A percentile compares a stretch with the other conserved stretches of the same genome.
Conservation (phyloP, 441 rosid genomes). For the Adansonia madagascariensis region DNA sequence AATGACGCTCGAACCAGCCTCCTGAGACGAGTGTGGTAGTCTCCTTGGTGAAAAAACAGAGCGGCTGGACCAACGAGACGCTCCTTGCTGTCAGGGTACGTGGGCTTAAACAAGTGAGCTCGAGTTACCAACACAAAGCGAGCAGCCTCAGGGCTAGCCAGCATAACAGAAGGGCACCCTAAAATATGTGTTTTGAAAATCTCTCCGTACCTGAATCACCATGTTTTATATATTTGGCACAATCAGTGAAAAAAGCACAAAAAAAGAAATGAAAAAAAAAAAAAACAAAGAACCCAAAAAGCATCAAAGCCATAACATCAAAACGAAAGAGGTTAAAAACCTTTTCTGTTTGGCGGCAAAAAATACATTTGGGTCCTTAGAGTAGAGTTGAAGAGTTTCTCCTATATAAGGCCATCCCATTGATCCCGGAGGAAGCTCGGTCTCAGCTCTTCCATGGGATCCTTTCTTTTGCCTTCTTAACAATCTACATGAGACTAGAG, state of each 20-base stretch:
- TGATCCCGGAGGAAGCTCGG: conserved; percentile 88
- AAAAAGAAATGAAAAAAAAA: neutral
- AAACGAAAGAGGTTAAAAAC: conserved; percentile 34
- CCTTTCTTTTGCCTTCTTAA: conserved; percentile 34
- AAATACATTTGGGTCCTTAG: conserved; percentile 85
- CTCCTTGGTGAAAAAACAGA: conserved; percentile 85
- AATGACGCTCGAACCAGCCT: conserved; percentile 67
- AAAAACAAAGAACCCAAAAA: neutral
- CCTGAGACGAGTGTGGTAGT: conserved; percentile 66
- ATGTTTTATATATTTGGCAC: neutral
- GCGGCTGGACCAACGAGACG: conserved; percentile 82
- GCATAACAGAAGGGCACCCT: conserved; percentile 94
- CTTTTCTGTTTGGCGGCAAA: conserved; percentile 75
- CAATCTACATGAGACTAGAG: conserved; percentile 28
- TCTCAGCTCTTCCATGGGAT: conserved; percentile 33
- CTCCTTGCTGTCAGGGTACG: conserved; percentile 92
- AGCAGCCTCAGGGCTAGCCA: conserved; percentile 87
- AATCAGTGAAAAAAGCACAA: neutral
- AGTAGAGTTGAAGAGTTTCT: conserved; percentile 87
- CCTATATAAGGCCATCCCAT: conserved; percentile 92
- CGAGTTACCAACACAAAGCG: conserved; percentile 67
- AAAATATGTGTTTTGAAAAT: conserved; percentile 88
- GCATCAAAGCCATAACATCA: conserved; percentile 5
- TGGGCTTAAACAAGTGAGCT: conserved; percentile 81
- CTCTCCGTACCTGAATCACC: conserved; percentile 66